Base-by-base conservation (phyloP, 352 stramenopile species). In the Globisporangium nodosum region DNA sequence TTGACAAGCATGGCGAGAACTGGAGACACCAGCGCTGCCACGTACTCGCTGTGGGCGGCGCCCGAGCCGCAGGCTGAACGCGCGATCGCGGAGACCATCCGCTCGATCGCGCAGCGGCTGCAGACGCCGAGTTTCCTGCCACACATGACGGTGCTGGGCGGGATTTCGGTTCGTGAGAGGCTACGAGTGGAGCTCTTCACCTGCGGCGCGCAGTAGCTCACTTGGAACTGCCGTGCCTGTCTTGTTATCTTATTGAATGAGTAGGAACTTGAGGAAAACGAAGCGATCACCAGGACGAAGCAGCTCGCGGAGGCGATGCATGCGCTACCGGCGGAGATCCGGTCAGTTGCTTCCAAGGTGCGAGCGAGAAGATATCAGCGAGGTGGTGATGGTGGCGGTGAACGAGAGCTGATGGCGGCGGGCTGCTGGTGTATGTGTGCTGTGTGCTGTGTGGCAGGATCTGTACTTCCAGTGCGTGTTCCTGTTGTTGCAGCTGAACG, bases 401-500 rank as follows among this genome's bases (percentile, higher is more conserved):
- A 1, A 12, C 15, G 13, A 18, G 37, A 5, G 37, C 37, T 43
- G 37, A 43, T 18, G 3, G 12, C 37, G 37, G 13, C 13, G 18
- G 12, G 11, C 18, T 18, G 35, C 15, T 11, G 33, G 24, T 31
- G 5, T 6, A 18, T n/a, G 13, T 11, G 30, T 39, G 37, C 33
- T 37, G 13, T 47, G 15, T 21, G 40, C 42, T 18, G 18, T 15
- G 7, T 15, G n/a, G 35, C 30, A 61, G 56, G 37, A 56, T 13
- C 61, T 87, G 20, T 89, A 81, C 61, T 89, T 85, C 54, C 77
- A 87, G 63, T 90, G 79, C 49, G 79, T 90, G 21, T 87, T 87
- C 53, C 73, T 69, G 31, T 54, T 85, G 21, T 50, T 90, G 39
- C 60, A 61, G 49, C 59, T 82, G 45, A 74, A 66, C 31, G 60